Conservation (phyloP, 2,329 filamentous ascomycete genomes). For the Arthroderma sp. region DNA sequence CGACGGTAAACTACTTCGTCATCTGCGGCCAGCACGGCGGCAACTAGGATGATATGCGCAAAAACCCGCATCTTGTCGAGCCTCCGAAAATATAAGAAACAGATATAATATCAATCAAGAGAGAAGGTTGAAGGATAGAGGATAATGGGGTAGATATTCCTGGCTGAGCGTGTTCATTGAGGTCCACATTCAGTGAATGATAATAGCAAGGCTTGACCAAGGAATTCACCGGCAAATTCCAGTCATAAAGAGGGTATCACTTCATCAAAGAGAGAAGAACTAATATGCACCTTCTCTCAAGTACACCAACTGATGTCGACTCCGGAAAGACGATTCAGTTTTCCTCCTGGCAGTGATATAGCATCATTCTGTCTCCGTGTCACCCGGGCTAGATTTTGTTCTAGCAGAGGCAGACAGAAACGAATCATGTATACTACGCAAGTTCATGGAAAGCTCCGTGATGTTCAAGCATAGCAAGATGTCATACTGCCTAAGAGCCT, state of each 20-base stretch:
- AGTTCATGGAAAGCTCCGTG: too few relatives aligned
- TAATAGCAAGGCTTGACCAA: not conserved
- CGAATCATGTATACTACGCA: too few relatives aligned
- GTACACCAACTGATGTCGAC: too few relatives aligned
- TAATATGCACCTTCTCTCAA: not conserved
- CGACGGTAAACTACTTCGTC: not conserved
- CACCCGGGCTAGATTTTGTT: too few relatives aligned
- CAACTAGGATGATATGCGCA: not conserved
- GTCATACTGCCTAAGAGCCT: too few relatives aligned
- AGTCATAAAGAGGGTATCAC: not conserved
- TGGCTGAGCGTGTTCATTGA: not conserved
- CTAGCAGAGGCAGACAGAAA: too few relatives aligned
- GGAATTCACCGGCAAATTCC: not conserved
- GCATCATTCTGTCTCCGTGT: not conserved
- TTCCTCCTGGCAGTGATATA: not conserved
- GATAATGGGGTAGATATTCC: not conserved
- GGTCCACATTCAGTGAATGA: not conserved
- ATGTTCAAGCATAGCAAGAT: too few relatives aligned
- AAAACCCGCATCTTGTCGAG: not conserved
- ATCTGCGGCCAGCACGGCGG: not conserved
- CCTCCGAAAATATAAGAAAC: not conserved
- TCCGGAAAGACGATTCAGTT: not conserved
- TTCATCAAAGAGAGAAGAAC: not conserved
- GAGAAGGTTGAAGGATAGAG: not conserved
- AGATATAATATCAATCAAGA: not conserved